Conservation (phyloP, 352 stramenopile species). For the Phytopythium oedochilum region DNA sequence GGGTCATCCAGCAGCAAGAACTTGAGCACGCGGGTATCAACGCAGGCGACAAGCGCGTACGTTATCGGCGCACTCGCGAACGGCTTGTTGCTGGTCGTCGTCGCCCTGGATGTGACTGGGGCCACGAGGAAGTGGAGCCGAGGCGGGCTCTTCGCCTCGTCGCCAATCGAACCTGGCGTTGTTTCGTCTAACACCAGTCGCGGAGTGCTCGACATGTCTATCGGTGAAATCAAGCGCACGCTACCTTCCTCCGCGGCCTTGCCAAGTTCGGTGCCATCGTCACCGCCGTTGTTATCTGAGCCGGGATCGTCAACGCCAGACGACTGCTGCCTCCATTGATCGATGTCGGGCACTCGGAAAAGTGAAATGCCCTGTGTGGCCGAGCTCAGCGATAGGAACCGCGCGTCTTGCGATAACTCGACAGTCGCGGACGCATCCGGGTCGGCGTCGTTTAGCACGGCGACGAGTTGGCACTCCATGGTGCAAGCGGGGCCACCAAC, state of each 20-base stretch:
- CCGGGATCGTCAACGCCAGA: neutral
- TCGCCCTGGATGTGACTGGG: slow-evolving; percentile 3
- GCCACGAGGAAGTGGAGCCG: slow-evolving; percentile 19
- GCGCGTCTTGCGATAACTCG: slow-evolving; percentile 21
- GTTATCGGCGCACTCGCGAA: slow-evolving; percentile 3
- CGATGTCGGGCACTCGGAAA: neutral
- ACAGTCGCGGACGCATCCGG: slow-evolving; percentile 5
- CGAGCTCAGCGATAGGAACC: slow-evolving; percentile 17
- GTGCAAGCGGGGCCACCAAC: neutral
- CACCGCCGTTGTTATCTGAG: neutral
- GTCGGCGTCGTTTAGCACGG: slow-evolving; percentile 5
- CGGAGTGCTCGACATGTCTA: neutral
- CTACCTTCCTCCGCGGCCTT: neutral
- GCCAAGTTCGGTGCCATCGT: neutral
- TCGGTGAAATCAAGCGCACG: neutral
- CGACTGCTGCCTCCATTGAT: neutral
- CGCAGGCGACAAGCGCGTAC: slow-evolving; percentile 34
- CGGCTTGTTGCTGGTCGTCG: neutral
- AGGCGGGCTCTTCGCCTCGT: neutral
- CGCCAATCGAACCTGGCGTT: neutral
- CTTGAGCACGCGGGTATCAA: slow-evolving; percentile 27
- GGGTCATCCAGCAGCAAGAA: slow-evolving; percentile 12
- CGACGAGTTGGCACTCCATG: slow-evolving; percentile 4
- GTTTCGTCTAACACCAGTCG: neutral
- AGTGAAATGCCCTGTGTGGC: slow-evolving; percentile 6